phyloP scores from a whole-genome alignment of 2,329 filamentous ascomycete genomes.

The Nothopassalora personata region DNA sequence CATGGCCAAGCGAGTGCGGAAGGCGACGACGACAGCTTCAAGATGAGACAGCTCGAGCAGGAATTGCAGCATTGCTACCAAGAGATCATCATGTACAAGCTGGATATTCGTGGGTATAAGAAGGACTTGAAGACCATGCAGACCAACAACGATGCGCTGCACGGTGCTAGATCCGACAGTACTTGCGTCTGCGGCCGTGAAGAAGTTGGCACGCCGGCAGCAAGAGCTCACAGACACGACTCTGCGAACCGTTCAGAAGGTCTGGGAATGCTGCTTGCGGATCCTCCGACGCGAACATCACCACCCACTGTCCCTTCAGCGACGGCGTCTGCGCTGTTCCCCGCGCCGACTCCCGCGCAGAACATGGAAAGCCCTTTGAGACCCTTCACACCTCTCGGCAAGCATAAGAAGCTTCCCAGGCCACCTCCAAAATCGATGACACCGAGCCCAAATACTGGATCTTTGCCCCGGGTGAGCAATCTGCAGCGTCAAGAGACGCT shows the following conservation, averaged over 20 bases:
- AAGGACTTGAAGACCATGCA: slow-evolving; percentile 31
- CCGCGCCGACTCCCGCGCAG: not conserved
- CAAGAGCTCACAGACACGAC: not conserved
- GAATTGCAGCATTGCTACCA: slow-evolving; percentile 31
- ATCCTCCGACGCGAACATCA: not conserved
- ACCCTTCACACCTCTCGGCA: slow-evolving; percentile 14
- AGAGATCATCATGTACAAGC: slow-evolving; percentile 47
- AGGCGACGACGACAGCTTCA: not conserved
- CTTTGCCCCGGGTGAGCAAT: not conserved
- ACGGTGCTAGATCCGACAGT: not conserved
- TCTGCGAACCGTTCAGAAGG: not conserved
- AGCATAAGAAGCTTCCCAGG: slow-evolving; percentile 25
- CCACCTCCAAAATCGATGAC: slow-evolving; percentile 15
- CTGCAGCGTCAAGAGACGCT: slow-evolving; percentile 23
- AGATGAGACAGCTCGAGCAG: slow-evolving; percentile 22
- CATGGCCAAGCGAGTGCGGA: not conserved
- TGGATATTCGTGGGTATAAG: slow-evolving; percentile 45
- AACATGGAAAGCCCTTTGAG: not conserved
- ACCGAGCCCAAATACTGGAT: slow-evolving; percentile 6
- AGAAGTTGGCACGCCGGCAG: not conserved
- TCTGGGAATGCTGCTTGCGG: not conserved
- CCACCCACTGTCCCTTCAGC: not conserved
- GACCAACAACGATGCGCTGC: slow-evolving; percentile 28
- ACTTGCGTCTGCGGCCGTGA: not conserved
- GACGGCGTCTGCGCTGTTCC: not conserved